These are phyloP conservation scores for Auricularia sp. DNA, from an alignment of 768 basidiomycete species.

Conservation along the genomic window DNA sequence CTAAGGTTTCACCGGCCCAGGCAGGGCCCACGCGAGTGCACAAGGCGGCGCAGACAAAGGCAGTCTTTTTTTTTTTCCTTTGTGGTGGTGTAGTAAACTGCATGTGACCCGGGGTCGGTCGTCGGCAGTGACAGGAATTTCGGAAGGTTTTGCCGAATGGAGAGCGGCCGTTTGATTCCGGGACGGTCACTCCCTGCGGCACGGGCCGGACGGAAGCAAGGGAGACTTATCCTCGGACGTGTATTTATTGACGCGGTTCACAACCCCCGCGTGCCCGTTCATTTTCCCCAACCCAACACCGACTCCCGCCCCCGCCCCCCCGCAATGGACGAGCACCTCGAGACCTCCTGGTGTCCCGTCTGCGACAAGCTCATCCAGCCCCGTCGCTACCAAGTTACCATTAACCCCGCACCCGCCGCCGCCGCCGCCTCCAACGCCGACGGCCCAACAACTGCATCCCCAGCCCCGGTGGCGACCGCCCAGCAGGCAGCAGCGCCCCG, in stretches of 20 bases:
- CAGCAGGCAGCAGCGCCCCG: constrained; percentile 9
- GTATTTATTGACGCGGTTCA: neutral
- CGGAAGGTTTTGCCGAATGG: too few relatives aligned
- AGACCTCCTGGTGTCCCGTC: constrained; percentile 71
- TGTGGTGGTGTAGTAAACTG: too few relatives aligned
- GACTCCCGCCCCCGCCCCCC: neutral
- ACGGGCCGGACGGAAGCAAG: neutral
- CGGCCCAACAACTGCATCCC: neutral
- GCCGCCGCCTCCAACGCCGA: neutral
- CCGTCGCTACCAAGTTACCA: constrained; percentile 48
- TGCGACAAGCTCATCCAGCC: constrained; percentile 73
- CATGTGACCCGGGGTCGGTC: too few relatives aligned
- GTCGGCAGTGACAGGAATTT: too few relatives aligned
- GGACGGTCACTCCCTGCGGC: neutral
- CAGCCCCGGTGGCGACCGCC: constrained; percentile 5
- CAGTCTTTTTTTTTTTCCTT: too few relatives aligned
- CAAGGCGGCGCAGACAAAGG: too few relatives aligned
- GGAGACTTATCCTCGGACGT: neutral
- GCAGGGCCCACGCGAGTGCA: too few relatives aligned
- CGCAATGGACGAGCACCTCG: constrained; percentile 34
- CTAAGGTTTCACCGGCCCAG: too few relatives aligned
- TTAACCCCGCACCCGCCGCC: neutral
- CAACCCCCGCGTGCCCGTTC: neutral
- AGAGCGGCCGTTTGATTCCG: neutral
- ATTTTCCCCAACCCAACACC: neutral